Evolutionary conservation across 805 yeast genomes (phyloP), one percentile per base, ranked within the genome.

Genomic region (Wickerhamiella vanderwaltii): DNA sequence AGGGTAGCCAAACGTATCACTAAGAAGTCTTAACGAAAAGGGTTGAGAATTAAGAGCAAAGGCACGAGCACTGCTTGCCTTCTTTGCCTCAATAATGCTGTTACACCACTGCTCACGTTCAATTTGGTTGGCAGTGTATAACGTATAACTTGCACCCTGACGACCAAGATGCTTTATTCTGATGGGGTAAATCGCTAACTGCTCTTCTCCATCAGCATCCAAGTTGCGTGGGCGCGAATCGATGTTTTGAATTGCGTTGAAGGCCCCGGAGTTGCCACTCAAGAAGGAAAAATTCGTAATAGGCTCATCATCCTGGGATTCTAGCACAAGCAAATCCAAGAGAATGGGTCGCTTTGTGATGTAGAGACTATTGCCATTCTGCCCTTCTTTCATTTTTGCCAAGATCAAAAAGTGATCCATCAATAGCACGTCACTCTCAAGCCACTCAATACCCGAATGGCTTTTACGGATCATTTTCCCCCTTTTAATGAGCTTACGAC

Each of bases 1-100:
- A n/a, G 74, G 79, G 56, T 77, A 80, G 1, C 76, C 78, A 59
- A 82, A 83, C 42, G 69, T 65, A 50, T 76, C 79, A 5, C 79
- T 64, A 5, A 83, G 53, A 5, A 72, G 66, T 26, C 63, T 60
- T 29, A 80, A 53, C 7, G 63, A 53, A 54, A 77, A 77, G 0
- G 83, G 79, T 44, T 72, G 79, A 1, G 67, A 55, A 23, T 59
- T 65, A 15, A 58, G 55, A 9, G 63, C 53, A 26, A 51, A 55
- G 11, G 57, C 56, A 3, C 54, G 47, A 9, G 58, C 54, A 26
- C 59, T 61, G 15, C 55, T 57, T 39, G 61, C 62, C 28, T 63
- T 62, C 40, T 63, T 65, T 11, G 79, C 76, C 9, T 60, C 61
- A 15, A 68, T 61, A 22, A 79, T 67, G 1, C 70, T 59, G 1